Conservation (phyloP, 805 yeast species). For the Lachancea waltii region DNA sequence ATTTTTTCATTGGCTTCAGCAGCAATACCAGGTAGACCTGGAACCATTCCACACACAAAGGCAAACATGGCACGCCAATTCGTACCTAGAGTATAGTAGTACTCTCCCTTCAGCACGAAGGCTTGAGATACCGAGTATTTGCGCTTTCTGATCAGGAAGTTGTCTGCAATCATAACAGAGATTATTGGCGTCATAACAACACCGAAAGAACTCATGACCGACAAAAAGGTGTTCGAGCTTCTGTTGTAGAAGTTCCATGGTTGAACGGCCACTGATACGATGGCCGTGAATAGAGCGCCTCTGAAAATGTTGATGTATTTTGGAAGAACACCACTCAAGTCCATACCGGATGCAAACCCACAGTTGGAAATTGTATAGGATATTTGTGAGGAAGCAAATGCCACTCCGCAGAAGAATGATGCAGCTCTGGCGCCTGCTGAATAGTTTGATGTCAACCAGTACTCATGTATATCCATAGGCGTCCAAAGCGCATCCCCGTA, state of each 20-base stretch:
- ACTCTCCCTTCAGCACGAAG: slow-evolving; percentile 28
- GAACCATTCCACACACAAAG: slow-evolving; percentile 35
- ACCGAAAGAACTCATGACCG: slow-evolving; percentile 34
- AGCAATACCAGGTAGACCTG: slow-evolving; percentile 39
- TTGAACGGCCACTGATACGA: slow-evolving; percentile 32
- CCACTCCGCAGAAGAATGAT: slow-evolving; percentile 32
- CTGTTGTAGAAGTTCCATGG: slow-evolving; percentile 35
- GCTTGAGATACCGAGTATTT: slow-evolving; percentile 34
- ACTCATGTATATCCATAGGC: slow-evolving; percentile 31
- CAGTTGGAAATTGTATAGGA: slow-evolving; percentile 32
- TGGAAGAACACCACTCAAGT: slow-evolving; percentile 34
- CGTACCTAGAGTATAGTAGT: slow-evolving; percentile 36
- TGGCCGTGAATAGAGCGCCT: slow-evolving; percentile 32
- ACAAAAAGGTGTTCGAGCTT: slow-evolving; percentile 27
- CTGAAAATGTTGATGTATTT: slow-evolving; percentile 29
- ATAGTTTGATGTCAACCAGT: slow-evolving; percentile 31
- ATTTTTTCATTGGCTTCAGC: slow-evolving; percentile 19
- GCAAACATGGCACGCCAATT: slow-evolving; percentile 39
- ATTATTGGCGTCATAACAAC: slow-evolving; percentile 34
- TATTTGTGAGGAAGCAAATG: slow-evolving; percentile 29
- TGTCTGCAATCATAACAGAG: slow-evolving; percentile 36
- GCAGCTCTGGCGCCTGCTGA: slow-evolving; percentile 33
- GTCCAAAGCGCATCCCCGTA: slow-evolving; percentile 33
- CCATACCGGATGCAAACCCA: slow-evolving; percentile 36
- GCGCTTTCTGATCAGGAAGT: slow-evolving; percentile 32